Base-by-base conservation (phyloP, 192 early-diverging fungal genomes). In the Dispira parvispora region DNA sequence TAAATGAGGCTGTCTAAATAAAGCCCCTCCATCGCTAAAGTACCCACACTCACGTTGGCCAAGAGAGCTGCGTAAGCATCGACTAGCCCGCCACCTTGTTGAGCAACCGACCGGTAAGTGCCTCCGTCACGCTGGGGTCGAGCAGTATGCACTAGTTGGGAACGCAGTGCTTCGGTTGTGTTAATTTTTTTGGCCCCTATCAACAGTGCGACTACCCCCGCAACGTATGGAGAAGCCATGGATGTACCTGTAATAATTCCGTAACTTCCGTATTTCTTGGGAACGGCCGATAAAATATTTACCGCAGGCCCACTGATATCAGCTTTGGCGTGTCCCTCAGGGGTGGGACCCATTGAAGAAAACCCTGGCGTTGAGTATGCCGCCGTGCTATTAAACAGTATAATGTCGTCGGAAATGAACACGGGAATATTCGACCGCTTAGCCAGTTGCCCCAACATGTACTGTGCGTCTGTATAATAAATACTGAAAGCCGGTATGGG, bases 291-390 rank as follows among this genome's bases (percentile, higher is more conserved):
- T 56, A 75, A 83, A 63, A 85, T 82, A 60, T 75, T 71, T n/a
- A 79, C 78, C 52, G 82, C 83, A 8, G 82, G 82, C 11, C 80
- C 80, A 8, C 73, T 71, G 18, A 85, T 68, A 9, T 78, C 79
- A 0, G 82, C 80, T 67, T 88, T 86, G 25, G 82, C 61, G 16
- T 79, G 69, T 46, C 92, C 70, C 61, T 88, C 80, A 26, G 75
- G 75, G 47, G 78, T 82, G 0, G 86, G 81, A 28, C 92, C 92
- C 65, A 78, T 78, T 26, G 84, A 85, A 11, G 86, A 86, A 64
- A 88, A 91, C 43, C 57, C 52, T 18, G 89, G 89, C 10, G 88
- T 66, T 43, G 72, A 81, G 43, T 82, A 82, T 44, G 78, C 85
- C 11, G 78, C 64, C 1, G 3, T 2, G 21, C 32, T 56, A 23